Percentiles rank a stretch among this genome's conserved stretches.
These are phyloP conservation scores for Funneliformis caledonium DNA, from an alignment of 371 early-diverging fungal genomes.

Conservation along the genomic window DNA sequence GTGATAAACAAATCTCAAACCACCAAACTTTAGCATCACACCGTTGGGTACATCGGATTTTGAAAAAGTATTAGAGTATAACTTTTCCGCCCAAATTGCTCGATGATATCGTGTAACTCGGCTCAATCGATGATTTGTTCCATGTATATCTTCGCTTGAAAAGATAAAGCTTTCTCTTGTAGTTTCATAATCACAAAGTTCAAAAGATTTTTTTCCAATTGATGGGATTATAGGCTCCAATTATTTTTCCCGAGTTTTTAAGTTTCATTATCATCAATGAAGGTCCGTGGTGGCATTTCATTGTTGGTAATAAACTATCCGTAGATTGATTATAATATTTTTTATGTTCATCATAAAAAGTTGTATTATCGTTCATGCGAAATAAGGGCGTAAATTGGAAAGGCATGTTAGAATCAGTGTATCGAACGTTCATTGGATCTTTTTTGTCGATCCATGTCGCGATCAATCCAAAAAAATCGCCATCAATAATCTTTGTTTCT, in stretches of 20 bases:
- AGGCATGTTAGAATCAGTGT: neutral
- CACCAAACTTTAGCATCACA: neutral
- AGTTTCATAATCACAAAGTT: neutral
- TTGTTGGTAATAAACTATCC: neutral
- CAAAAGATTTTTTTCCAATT: neutral
- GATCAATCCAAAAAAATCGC: neutral
- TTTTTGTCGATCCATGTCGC: neutral
- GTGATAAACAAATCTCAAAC: neutral
- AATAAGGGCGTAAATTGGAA: conserved; percentile 5
- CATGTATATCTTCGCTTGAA: conserved; percentile 15
- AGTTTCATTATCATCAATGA: conserved; percentile 30
- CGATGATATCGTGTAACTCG: neutral
- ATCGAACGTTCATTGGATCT: neutral
- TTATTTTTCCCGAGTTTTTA: conserved; percentile 2
- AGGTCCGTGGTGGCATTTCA: conserved; percentile 10
- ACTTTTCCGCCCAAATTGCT: neutral
- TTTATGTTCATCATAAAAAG: neutral
- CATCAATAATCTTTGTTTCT: neutral
- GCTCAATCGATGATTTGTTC: neutral
- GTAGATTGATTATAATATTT: neutral
- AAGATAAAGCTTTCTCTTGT: conserved; percentile 20
- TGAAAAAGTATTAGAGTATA: neutral
- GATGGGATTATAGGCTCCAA: conserved; percentile 12
- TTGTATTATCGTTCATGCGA: neutral
- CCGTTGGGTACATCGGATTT: neutral